Evolutionary conservation across 2,329 filamentous ascomycete species (phyloP).

Genomic region (Xylaria sp.): DNA sequence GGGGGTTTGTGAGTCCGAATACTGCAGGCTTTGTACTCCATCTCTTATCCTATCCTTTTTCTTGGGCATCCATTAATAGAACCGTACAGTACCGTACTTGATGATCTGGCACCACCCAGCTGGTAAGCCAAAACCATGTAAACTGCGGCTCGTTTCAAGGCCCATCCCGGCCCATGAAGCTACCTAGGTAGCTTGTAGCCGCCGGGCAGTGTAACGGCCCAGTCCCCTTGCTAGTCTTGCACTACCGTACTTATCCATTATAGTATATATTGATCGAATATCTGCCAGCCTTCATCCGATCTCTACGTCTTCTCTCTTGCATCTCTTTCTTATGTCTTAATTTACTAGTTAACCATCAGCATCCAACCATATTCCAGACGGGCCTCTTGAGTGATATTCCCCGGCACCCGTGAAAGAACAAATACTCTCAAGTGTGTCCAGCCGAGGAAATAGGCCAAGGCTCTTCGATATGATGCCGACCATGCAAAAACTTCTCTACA

Average conservation of each 20-base stretch:
- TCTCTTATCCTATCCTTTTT: background rate
- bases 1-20: background rate
- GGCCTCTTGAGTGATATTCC: background rate
- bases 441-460: background rate
- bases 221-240: conserved; percentile 13
- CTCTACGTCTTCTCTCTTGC: background rate
- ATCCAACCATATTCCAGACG: background rate
- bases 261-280: background rate
- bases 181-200: conserved; percentile 10
- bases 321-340: background rate
- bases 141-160: conserved; percentile 30
- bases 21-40: background rate
- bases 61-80: conserved; percentile 7
- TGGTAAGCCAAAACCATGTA: conserved; percentile 27
- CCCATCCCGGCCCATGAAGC: conserved; percentile 16
- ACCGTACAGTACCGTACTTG: conserved; percentile 20
- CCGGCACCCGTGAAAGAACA: background rate
- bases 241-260: conserved; percentile 3
- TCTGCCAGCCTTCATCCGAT: background rate
- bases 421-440: background rate
- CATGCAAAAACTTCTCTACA: conserved; percentile 51
- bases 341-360: background rate
- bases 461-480: conserved; percentile 51
- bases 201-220: conserved; percentile 16
- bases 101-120: conserved; percentile 30